Percentiles rank a stretch among this genome's conserved stretches.
These are phyloP conservation scores for Chrysoporthe deuterocubensis DNA, from an alignment of 2,329 filamentous ascomycete genomes.

Conservation along the genomic window DNA sequence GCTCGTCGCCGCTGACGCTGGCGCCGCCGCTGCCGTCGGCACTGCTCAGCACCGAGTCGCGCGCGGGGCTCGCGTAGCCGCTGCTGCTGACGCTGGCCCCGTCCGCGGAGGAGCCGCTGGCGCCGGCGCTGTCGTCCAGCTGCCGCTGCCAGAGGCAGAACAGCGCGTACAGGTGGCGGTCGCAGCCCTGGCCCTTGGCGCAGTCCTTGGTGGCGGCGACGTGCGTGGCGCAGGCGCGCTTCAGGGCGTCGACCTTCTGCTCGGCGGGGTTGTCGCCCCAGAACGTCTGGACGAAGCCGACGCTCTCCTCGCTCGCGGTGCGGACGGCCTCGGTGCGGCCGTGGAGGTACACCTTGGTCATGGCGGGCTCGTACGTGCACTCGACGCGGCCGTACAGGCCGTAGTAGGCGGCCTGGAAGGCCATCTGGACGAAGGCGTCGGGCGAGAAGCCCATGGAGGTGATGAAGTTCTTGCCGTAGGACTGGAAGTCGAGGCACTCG, in stretches of 20 bases:
- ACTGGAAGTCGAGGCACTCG: slow-evolving; percentile 82
- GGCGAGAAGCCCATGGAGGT: slow-evolving; percentile 96
- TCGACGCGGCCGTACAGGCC: slow-evolving; percentile 92
- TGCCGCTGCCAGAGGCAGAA: slow-evolving; percentile 94
- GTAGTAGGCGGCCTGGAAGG: slow-evolving; percentile 97
- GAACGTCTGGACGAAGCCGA: slow-evolving; percentile 91
- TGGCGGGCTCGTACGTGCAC: slow-evolving; percentile 95
- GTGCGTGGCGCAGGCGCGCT: slow-evolving; percentile 83
- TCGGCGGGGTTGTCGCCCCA: slow-evolving; percentile 88
- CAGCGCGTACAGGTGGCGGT: slow-evolving; percentile 90
- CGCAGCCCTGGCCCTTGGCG: slow-evolving; percentile 86
- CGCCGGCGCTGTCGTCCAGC: slow-evolving; percentile 71
- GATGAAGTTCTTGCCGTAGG: slow-evolving; percentile 97
- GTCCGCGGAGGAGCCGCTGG: slow-evolving; percentile 37
- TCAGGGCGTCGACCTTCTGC: slow-evolving; percentile 83
- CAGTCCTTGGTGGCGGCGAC: slow-evolving; percentile 80
- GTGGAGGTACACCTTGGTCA: slow-evolving; percentile 95
- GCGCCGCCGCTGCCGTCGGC: no score
- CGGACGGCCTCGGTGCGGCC: slow-evolving; percentile 94
- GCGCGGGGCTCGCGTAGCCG: slow-evolving; percentile 66
- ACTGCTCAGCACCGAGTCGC: slow-evolving; percentile 51
- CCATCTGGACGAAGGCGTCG: slow-evolving; percentile 98
- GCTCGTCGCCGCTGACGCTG: slow-evolving; percentile 27
- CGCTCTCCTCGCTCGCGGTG: slow-evolving; percentile 78
- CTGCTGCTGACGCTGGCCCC: slow-evolving; percentile 45